Conservation (phyloP, 2,329 filamentous ascomycete genomes). For the Pleomassaria siparia region DNA sequence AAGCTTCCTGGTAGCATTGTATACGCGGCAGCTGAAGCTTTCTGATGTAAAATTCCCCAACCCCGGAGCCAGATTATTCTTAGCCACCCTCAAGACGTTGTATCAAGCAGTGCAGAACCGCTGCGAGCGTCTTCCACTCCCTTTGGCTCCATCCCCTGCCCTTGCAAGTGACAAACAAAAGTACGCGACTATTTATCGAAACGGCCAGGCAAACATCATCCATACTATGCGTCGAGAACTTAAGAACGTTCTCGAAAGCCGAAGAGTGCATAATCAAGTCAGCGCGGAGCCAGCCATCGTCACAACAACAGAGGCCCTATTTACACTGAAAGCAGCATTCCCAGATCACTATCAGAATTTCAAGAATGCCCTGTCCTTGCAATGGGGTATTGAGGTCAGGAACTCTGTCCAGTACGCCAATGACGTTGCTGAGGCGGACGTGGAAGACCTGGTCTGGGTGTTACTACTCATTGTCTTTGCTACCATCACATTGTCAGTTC, state of each 20-base stretch:
- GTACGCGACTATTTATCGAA: constrained; percentile 47
- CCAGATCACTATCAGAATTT: constrained; percentile 12
- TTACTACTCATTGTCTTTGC: constrained; percentile 23
- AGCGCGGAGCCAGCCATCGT: constrained; percentile 13
- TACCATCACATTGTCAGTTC: constrained; percentile 14
- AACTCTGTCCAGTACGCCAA: not conserved
- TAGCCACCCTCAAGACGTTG: constrained; percentile 25
- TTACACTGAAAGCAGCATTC: constrained; percentile 13
- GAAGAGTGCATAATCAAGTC: constrained; percentile 2
- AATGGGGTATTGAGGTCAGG: constrained; percentile 9
- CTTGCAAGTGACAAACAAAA: constrained; percentile 41
- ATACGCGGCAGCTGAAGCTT: constrained; percentile 20
- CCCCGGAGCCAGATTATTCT: constrained; percentile 21
- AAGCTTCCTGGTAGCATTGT: constrained; percentile 30
- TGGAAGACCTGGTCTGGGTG: constrained; percentile 24
- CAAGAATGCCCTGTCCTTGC: constrained; percentile 12
- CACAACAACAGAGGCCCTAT: constrained; percentile 14
- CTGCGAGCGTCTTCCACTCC: constrained; percentile 20
- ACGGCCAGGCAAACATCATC: constrained; percentile 41
- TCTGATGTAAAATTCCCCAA: constrained; percentile 11
- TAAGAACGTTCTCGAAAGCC: constrained; percentile 4
- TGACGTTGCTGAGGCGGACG: not conserved
- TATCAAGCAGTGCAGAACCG: constrained; percentile 27
- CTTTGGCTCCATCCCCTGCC: not conserved
- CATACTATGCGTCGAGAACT: constrained; percentile 27